These are phyloP conservation scores for Gautieria morchelliformis DNA, from an alignment of 768 basidiomycete genomes.

Conservation along the genomic window DNA sequence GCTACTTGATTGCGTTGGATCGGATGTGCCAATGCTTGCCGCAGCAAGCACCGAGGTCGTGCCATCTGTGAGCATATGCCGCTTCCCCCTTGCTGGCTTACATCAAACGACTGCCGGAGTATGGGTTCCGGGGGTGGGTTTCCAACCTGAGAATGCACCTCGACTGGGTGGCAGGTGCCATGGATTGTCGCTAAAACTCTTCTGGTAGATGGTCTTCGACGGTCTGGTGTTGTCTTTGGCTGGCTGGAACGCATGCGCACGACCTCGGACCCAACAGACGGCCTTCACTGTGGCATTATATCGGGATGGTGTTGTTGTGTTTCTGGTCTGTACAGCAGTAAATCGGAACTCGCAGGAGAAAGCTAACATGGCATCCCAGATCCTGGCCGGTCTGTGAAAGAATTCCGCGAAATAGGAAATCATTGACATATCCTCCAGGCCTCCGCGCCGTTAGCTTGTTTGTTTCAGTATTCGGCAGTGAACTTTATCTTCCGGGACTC, in stretches of 20 bases:
- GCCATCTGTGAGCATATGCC: background rate
- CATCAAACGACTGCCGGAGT: background rate
- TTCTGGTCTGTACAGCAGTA: slow-evolving; percentile 1
- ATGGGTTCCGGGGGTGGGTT: slow-evolving; percentile 4
- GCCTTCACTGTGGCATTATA: background rate
- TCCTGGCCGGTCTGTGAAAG: slow-evolving; percentile 1
- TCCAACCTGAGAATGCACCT: background rate
- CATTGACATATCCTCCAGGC: background rate
- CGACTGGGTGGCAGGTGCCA: background rate
- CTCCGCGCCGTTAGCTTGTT: background rate
- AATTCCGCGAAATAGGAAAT: too few relatives aligned
- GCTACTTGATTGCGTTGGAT: background rate
- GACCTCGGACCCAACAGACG: background rate
- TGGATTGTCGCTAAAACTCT: background rate
- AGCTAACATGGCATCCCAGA: background rate
- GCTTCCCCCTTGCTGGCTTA: background rate
- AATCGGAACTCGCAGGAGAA: background rate
- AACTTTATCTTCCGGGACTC: background rate
- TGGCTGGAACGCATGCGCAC: slow-evolving; percentile 3
- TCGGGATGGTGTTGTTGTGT: slow-evolving; percentile 4
- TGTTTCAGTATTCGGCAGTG: background rate
- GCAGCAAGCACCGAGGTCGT: background rate
- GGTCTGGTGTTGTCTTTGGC: slow-evolving; percentile 2
- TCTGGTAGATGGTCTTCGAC: slow-evolving; percentile 3
- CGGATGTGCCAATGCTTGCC: too few relatives aligned